These are phyloP conservation scores for Spathaspora passalidarum DNA, from an alignment of 805 yeast species.

Conservation along the genomic window DNA sequence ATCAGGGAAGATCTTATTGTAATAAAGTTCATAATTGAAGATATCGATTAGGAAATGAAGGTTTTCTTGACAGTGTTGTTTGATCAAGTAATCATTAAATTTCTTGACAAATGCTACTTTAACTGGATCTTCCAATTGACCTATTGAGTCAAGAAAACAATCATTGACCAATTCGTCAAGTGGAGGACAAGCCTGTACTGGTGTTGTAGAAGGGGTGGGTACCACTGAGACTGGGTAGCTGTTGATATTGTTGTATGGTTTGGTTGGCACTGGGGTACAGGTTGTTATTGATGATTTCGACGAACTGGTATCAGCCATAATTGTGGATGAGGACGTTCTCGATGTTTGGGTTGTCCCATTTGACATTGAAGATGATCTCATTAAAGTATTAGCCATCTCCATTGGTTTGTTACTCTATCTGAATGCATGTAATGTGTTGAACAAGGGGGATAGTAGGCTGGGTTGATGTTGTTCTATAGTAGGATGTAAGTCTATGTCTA, in stretches of 20 bases:
- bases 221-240: not conserved
- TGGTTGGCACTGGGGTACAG: slow-evolving; percentile 1
- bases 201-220: not conserved
- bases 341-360: not conserved
- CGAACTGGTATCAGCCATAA: not conserved
- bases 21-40: slow-evolving; percentile 43
- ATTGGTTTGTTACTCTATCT: too few species aligned
- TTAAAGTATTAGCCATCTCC: not conserved
- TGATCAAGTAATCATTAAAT: slow-evolving; percentile 30
- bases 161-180: slow-evolving; percentile 30
- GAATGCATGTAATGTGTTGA: too few species aligned
- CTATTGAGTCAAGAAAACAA: slow-evolving; percentile 25
- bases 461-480: not conserved
- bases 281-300: slow-evolving; percentile 1
- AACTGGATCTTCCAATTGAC: slow-evolving; percentile 13
- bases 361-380: slow-evolving; percentile 2
- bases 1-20: slow-evolving; percentile 20
- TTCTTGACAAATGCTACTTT: slow-evolving; percentile 16
- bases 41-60: slow-evolving; percentile 44
- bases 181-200: slow-evolving; percentile 3
- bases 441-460: not conserved
- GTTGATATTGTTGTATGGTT: not conserved
- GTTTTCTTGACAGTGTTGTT: slow-evolving; percentile 45
- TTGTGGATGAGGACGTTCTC: not conserved
- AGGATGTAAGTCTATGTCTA: too few species aligned